A percentile compares a stretch with the other conserved stretches of the same genome.
phyloP scores from a whole-genome alignment of 2,329 filamentous ascomycete genomes.

The Macroventuria anomochaeta region DNA sequence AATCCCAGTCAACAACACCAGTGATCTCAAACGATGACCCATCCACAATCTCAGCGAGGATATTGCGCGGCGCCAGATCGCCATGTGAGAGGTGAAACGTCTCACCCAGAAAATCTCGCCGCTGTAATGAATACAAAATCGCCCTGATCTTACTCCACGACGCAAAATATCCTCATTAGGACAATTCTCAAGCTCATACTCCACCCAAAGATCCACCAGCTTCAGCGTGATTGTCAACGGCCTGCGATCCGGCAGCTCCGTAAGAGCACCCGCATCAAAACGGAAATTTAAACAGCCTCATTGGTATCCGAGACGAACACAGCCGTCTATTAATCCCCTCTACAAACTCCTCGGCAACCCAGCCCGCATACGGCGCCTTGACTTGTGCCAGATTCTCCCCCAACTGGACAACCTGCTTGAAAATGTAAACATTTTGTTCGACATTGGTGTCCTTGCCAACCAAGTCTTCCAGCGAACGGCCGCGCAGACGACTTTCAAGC shows the following conservation, averaged over 20 bases:
- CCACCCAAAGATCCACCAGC: neutral
- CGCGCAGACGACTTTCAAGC: neutral
- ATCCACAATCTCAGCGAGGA: slow-evolving; percentile 21
- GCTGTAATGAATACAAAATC: neutral
- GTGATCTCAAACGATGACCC: slow-evolving; percentile 20
- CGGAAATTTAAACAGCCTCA: neutral
- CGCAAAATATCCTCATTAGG: neutral
- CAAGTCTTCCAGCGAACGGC: neutral
- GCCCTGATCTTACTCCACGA: neutral
- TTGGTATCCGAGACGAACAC: neutral
- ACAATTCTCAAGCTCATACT: neutral
- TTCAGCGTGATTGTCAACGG: neutral
- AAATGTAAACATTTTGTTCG: neutral
- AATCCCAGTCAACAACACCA: slow-evolving; percentile 34
- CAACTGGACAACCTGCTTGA: neutral
- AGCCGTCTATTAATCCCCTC: neutral
- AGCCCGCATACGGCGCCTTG: neutral
- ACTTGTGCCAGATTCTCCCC: neutral
- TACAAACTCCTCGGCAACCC: neutral
- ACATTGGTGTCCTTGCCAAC: neutral
- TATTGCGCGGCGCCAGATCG: slow-evolving; percentile 28
- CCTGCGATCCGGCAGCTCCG: neutral
- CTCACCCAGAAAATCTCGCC: neutral
- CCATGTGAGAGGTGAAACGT: slow-evolving; percentile 14
- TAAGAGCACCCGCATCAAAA: neutral